Evolutionary conservation across 768 basidiomycete genomes (phyloP), one percentile per base, ranked within the genome.

Genomic region (Candolleomyces eurysporus): DNA sequence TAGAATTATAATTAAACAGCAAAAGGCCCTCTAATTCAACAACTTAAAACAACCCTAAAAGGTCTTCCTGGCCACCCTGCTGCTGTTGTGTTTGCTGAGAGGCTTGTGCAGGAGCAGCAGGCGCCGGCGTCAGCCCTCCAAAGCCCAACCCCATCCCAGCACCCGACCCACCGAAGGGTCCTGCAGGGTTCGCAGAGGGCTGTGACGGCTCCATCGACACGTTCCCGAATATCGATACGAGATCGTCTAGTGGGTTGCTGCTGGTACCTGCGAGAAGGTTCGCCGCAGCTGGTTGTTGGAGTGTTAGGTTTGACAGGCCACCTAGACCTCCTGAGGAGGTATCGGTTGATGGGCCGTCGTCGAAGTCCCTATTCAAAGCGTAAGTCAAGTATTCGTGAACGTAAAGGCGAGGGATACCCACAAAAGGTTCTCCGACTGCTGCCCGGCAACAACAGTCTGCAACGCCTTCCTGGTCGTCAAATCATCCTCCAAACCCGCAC

Each of bases 391-490:
- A 42, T 48, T 5, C 36, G 48, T n/a, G 36, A 46, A 52, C 22
- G 19, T 49, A 40, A 57, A 59, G 19, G 43, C 40, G 48, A 42
- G 9, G 7, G 21, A 39, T 17, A 71, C 79, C 40, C 64, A 83
- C 83, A 98, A 88, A 5, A 97, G 77, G 72, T 98, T 98, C 74
- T 98, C 96, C 14, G 94, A 86, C 74, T 94, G 91, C 74, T 95
- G 92, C 10, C 96, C 96, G 3, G 88, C 87, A 26, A 85, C 93
- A 48, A 98, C 90, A 0, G 94, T 95, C 67, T 95, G 89, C n/a
- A 98, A 75, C 2, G 94, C 94, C 67, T 91, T 94, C 69, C 17
- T 84, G 87, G 64, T 95, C 92, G 62, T 93, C 92, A 6, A 79
- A 79, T 50, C 81, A 74, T 58, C 54, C 39, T 56, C 54, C 9